These are phyloP conservation scores for Magnaporthales sp. DNA, from an alignment of 2,329 filamentous ascomycete species.

Conservation along the genomic window DNA sequence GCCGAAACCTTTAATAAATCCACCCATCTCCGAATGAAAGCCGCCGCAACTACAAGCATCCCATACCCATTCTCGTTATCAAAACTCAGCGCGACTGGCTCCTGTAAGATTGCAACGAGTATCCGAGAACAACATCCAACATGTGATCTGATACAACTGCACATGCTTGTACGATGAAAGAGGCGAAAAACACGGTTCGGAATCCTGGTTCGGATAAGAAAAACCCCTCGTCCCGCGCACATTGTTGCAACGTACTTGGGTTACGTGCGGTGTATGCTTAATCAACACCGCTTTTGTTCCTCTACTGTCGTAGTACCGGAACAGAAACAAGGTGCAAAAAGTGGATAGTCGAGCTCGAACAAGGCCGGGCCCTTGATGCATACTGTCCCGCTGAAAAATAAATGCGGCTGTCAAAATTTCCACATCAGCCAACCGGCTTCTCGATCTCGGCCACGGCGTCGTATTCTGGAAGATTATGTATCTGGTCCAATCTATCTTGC, in stretches of 20 bases:
- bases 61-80: not conserved
- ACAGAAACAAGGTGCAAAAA: not conserved
- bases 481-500: not conserved
- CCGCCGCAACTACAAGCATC: not conserved
- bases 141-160: not conserved
- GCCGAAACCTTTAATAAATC: not conserved
- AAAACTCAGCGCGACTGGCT: not conserved
- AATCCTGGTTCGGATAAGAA: not conserved
- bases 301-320: too few species aligned
- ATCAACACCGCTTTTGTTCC: too few species aligned
- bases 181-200: not conserved
- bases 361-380: not conserved
- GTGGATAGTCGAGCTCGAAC: not conserved
- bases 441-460: not conserved
- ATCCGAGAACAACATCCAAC: not conserved
- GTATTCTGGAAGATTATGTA: not conserved
- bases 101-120: too few species aligned
- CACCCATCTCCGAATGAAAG: not conserved
- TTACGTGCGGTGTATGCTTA: too few species aligned
- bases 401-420: not conserved
- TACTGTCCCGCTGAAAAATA: not conserved
- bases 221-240: not conserved
- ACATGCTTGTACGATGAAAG: not conserved
- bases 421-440: not conserved
- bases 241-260: not conserved